These are phyloP conservation scores for Blastobotrys niveus DNA, from an alignment of 1,139 yeast species.

Conservation along the genomic window DNA sequence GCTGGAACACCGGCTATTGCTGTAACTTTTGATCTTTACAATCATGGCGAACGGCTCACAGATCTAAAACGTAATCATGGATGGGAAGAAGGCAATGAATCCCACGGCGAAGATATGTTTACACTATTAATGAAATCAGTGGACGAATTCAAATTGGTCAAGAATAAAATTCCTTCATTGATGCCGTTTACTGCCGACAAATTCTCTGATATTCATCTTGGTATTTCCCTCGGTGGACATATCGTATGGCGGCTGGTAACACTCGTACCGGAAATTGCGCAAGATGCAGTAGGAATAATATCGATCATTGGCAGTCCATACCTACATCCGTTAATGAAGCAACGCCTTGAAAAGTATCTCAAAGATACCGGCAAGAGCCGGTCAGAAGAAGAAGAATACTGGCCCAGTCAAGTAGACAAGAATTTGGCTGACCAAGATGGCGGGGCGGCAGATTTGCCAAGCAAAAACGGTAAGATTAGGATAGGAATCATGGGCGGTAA, in stretches of 20 bases:
- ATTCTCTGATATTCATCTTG: slow-evolving; percentile 41
- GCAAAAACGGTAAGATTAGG: neutral
- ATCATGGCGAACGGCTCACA: slow-evolving; percentile 51
- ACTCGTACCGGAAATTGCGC: slow-evolving; percentile 20
- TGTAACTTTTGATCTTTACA: slow-evolving; percentile 52
- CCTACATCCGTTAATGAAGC: slow-evolving; percentile 11
- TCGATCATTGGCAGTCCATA: slow-evolving; percentile 49
- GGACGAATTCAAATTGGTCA: slow-evolving; percentile 44
- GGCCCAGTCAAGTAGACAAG: neutral
- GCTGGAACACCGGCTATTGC: slow-evolving; percentile 31
- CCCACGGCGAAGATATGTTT: slow-evolving; percentile 51
- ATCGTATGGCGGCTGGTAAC: slow-evolving; percentile 41
- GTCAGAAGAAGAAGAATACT: neutral
- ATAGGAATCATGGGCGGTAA: slow-evolving; percentile 6
- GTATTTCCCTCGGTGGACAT: slow-evolving; percentile 62
- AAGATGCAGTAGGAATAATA: slow-evolving; percentile 37
- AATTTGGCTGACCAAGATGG: neutral
- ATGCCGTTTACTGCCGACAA: slow-evolving; percentile 29
- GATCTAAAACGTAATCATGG: slow-evolving; percentile 37
- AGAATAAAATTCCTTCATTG: slow-evolving; percentile 45
- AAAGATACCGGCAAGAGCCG: neutral
- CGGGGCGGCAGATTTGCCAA: neutral
- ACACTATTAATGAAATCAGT: slow-evolving; percentile 48
- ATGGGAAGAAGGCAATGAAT: slow-evolving; percentile 46
- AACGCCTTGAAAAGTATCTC: slow-evolving; percentile 2